A percentile compares a stretch with the other conserved stretches of the same genome.
Evolutionary conservation across 257 asterid species (phyloP).

Genomic region (Penstemon eatonii): DNA sequence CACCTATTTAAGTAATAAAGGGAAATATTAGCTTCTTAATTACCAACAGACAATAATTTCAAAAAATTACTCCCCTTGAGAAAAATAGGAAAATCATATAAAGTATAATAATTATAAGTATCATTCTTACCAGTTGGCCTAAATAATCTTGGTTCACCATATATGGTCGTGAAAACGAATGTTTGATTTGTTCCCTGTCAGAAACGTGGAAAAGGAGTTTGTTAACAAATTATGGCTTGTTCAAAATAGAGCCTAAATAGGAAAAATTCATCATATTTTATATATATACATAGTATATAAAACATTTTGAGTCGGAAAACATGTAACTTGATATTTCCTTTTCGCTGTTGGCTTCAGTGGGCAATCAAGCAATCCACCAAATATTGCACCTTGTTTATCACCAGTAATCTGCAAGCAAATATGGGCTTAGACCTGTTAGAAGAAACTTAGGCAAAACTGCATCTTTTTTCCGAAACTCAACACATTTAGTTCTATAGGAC

Average conservation of each 20-base stretch:
- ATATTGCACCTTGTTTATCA: slow-evolving; percentile 90
- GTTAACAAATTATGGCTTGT: no score
- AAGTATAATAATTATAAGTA: slow-evolving; percentile 8
- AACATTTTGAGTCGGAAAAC: slow-evolving; percentile 1
- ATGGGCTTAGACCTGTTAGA: neutral
- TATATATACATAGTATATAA: neutral
- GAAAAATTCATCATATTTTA: neutral
- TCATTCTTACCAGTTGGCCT: slow-evolving; percentile 79
- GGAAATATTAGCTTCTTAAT: neutral
- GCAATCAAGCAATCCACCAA: slow-evolving; percentile 94
- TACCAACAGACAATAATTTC: no score
- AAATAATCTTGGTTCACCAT: slow-evolving; percentile 91
- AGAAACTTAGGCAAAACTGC: no score
- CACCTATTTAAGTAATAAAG: slow-evolving; percentile 51
- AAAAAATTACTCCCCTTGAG: no score
- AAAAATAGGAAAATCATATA: neutral
- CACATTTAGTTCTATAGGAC: no score
- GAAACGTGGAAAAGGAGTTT: slow-evolving; percentile 14
- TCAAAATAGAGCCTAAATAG: neutral
- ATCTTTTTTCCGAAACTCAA: no score
- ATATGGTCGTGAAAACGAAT: slow-evolving; percentile 86
- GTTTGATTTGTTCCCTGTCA: slow-evolving; percentile 83
- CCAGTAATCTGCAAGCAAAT: slow-evolving; percentile 70
- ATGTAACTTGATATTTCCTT: slow-evolving; percentile 73
- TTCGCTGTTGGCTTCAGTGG: slow-evolving; percentile 82